Conservation (phyloP, 148 eudicot species). For the Spergularia marina region DNA sequence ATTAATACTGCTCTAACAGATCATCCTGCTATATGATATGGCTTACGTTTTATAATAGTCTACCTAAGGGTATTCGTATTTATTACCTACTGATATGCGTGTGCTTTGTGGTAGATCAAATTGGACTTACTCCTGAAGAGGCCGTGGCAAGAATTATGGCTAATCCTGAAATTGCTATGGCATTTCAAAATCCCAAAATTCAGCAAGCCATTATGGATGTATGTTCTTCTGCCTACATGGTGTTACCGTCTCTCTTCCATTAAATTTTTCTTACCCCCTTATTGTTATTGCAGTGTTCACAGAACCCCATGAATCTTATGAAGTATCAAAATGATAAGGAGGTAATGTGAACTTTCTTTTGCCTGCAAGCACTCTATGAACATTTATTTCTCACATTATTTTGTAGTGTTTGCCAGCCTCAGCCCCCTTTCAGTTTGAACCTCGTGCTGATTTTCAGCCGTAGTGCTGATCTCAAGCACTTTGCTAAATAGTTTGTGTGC, state of each 20-base stretch:
- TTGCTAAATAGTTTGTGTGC: no score
- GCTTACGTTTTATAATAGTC: no score
- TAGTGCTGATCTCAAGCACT: neutral
- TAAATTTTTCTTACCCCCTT: constrained; percentile 10
- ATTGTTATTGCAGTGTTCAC: constrained; percentile 72
- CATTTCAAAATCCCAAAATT: constrained; percentile 94
- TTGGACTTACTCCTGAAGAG: constrained; percentile 92
- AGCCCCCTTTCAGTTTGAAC: neutral
- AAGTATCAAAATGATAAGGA: constrained; percentile 95
- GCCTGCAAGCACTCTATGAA: no score
- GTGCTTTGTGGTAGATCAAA: constrained; percentile 55
- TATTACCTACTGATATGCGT: constrained; percentile 8
- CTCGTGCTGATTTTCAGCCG: neutral
- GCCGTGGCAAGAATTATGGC: constrained; percentile 91
- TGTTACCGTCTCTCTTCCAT: neutral
- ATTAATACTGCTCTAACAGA: no score
- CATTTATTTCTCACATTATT: neutral
- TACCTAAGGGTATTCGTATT: neutral
- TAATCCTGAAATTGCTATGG: constrained; percentile 95
- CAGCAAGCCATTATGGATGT: constrained; percentile 99
- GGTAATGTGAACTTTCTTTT: constrained; percentile 37
- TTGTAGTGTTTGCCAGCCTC: neutral
- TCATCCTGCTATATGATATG: neutral
- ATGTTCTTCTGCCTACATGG: constrained; percentile 28
- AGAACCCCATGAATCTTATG: constrained; percentile 78